Evolutionary conservation across 192 early-diverging fungal genomes (phyloP), one percentile per base, ranked within the genome.

Genomic region (Coemansia sp.): DNA sequence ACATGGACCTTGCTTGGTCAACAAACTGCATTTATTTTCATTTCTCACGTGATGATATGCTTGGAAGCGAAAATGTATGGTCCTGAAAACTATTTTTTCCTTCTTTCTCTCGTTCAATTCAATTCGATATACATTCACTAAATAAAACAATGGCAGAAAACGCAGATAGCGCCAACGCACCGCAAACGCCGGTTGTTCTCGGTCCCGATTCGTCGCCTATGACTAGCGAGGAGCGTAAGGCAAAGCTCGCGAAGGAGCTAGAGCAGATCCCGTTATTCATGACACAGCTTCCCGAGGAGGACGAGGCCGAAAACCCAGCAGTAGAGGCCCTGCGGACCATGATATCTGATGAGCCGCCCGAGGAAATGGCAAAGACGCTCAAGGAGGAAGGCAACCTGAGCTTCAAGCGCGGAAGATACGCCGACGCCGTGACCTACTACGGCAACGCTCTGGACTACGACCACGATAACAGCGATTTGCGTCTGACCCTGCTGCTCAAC

Each of bases 301-400:
- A 19, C 8, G 84, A 86, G 42, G 87, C n/a, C n/a, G n/a, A 89
- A 22, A 94, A 94, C 64, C 74, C 85, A 5, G 85, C 89, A 0
- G 74, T 98, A 36, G 83, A 75, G 25, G 97, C 97, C 1, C 63
- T 98, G 14, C 88, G 94, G 67, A 85, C 87, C 42, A 74, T 99
- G 20, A 83, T 87, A 1, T 95, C 89, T 66, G 96, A 99, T 56
- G 97, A 95, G 34, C 89, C 93, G 29, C 95, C 96, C 3, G 93
- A 95, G 74, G 87, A 90, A 64, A 85, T 94, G 59, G 96, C 97
- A 7, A 79, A 82, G 28, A 97, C 96, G 81, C 94, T 96, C 61
- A 98, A 97, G 78, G 87, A 89, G 50, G 94, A 97, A 79, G 97
- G 97, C 67, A 99, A 99, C 79, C 92, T 93, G 15, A 82, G 84